Evolutionary conservation across 768 basidiomycete species (phyloP).

Genomic region (Agaricus blazei): DNA sequence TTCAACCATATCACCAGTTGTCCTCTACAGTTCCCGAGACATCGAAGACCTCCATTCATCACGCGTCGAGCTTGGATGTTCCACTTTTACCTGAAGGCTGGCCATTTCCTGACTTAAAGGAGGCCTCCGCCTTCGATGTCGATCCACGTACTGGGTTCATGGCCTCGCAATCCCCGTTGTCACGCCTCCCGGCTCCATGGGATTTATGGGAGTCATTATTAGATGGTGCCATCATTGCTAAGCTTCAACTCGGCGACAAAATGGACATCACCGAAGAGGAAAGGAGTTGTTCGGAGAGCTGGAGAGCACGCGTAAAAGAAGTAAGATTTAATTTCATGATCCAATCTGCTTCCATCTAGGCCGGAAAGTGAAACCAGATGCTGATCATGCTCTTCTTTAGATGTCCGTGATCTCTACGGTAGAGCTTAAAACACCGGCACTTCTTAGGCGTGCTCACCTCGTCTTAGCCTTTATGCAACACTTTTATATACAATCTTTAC

Average conservation of each 20-base stretch:
- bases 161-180: slow-evolving; percentile 69
- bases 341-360: not conserved
- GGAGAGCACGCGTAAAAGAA: slow-evolving; percentile 46
- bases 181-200: slow-evolving; percentile 57
- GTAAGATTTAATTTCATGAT: slow-evolving; percentile 28
- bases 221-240: slow-evolving; percentile 39
- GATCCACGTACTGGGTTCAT: slow-evolving; percentile 90
- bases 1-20: too few relatives aligned
- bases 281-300: slow-evolving; percentile 36
- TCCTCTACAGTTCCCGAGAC: too few relatives aligned
- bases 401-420: slow-evolving; percentile 47
- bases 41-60: too few relatives aligned
- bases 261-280: slow-evolving; percentile 36
- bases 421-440: slow-evolving; percentile 46
- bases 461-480: slow-evolving; percentile 76
- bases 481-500: slow-evolving; percentile 72
- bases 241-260: slow-evolving; percentile 61
- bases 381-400: slow-evolving; percentile 25
- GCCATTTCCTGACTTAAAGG: slow-evolving; percentile 33
- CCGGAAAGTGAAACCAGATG: not conserved
- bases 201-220: slow-evolving; percentile 68
- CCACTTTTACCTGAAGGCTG: not conserved
- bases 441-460: slow-evolving; percentile 71
- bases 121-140: slow-evolving; percentile 84
- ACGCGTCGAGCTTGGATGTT: not conserved